Base-by-base conservation (phyloP, 2,329 filamentous ascomycete species). In the Triangularia setosa region DNA sequence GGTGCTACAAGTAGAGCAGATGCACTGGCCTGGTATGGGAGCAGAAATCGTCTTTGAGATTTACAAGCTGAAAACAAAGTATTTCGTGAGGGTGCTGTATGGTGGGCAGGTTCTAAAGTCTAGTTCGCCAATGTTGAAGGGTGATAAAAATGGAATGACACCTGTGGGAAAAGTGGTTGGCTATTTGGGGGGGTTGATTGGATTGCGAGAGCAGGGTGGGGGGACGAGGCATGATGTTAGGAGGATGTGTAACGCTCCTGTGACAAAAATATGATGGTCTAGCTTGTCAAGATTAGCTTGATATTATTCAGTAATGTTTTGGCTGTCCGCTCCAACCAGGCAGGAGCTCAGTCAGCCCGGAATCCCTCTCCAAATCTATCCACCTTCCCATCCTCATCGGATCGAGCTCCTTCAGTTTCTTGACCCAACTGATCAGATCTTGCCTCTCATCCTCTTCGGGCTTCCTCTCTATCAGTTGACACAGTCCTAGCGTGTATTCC, bases 11-110 rank as follows among this genome's bases (percentile, higher is more conserved):
- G 72, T 90, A 1, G 87, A 92, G 23, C 75, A 80, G 60, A 94
- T 94, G 90, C 87, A 92, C 1, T 94, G 91, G 91, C 91, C 91
- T 0, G 91, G 91, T 0, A 93, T 94, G 90, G 91, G 91, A 0
- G 81, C 86, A 9, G 91, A 94, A 76, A 81, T 94, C 0, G 84
- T 93, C 0, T 92, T 93, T 73, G 91, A 94, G 78, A 73, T 93
- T 28, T 93, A 87, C 71, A 79, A 75, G 70, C 80, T 79, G 70
- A 73, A 74, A 52, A 68, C 63, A 16, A 57, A 62, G 33, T 81
- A 80, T 67, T 90, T 83, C 68, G 74, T 92, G 1, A 81, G 91
- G 6, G 86, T 94, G 0, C 77, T 95, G 1, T 94, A 89, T 79
- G 83, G 88, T 44, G 91, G 91, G 0, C 79, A 84, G 73, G 81